Base-by-base conservation (phyloP, 768 basidiomycete genomes). In the Kwoniella europaea region DNA sequence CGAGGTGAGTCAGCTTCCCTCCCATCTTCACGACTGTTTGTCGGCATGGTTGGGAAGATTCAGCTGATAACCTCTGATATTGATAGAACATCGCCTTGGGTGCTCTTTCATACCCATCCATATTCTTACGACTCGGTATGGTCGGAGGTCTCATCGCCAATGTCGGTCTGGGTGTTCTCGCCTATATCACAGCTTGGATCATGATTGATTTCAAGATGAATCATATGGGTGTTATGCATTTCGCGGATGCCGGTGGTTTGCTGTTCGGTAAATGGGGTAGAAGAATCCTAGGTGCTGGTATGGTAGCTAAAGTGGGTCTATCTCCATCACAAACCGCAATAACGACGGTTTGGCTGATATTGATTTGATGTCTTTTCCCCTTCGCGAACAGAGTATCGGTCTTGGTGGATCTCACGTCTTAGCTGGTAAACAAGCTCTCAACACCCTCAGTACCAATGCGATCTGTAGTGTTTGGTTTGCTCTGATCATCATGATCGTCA, bases 131-230 rank as follows among this genome's bases (percentile, higher is more conserved):
- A 35, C 66, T 77, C 1, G 76, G 76, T 52, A 73, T 77, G 52
- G 74, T 73, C 24, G 76, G 76, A 24, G 76, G 74, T 15, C 35
- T 75, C 13, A 71, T 77, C 54, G 71, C 72, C 12, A 77, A 72
- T 10, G 27, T 75, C 44, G 64, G 42, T 57, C 63, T 75, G 16
- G 76, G 68, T 41, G 53, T 62, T 41, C 65, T 77, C n/a, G 70
- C 76, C 20, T 77, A 73, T 52, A 64, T 77, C 46, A 73, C 76
- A 24, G 72, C 66, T 9, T 75, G 69, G 65, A 75, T 75, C 67
- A 75, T 75, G 69, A 72, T 77, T 20, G 76, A 77, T 62, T 77
- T 77, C 71, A 77, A 77, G 64, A 55, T 75, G 53, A 65, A 68
- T 29, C 71, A 75, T 61, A 68, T 69, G 68, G 76, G 76, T 65